Conservation (phyloP, 345 rosid genomes). For the Arabidopsis suecica region DNA sequence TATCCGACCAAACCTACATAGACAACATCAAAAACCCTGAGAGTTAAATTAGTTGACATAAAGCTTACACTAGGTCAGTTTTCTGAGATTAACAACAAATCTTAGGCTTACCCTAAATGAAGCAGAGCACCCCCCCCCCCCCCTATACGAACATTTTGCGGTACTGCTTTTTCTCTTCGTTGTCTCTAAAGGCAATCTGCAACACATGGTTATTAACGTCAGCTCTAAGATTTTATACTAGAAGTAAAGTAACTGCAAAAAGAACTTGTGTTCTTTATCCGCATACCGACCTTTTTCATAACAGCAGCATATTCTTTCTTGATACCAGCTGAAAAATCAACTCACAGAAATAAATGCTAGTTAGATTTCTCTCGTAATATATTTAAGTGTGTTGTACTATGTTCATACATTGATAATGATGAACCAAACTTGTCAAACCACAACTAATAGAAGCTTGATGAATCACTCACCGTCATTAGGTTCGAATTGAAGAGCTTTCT, state of each 20-base stretch:
- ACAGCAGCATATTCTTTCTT: conserved; percentile 81
- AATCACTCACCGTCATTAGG: conserved; percentile 79
- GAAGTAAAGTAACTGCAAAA: neutral
- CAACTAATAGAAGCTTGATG: neutral
- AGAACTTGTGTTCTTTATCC: neutral
- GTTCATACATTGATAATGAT: neutral
- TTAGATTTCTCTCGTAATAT: neutral
- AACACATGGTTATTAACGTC: conserved; percentile 31
- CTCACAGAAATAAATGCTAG: neutral
- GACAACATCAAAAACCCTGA: neutral
- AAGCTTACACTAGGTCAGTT: neutral
- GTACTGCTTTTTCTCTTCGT: conserved; percentile 70
- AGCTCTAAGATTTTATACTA: neutral
- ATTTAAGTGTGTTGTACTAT: neutral
- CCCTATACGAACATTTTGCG: conserved; percentile 73
- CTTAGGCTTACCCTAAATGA: conserved; percentile 38
- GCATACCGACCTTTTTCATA: conserved; percentile 71
- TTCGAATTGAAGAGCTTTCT: conserved; percentile 83
- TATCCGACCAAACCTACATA: conserved; percentile 45
- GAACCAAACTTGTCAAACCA: conserved; percentile 10
- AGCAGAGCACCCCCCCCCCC: neutral
- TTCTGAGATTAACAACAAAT: neutral
- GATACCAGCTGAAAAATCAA: conserved; percentile 72
- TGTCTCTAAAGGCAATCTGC: conserved; percentile 71
- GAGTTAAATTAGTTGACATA: neutral